Percentiles rank a stretch among this genome's conserved stretches.
phyloP scores from a whole-genome alignment of 2,329 filamentous ascomycete species.

The Cryoendolithus antarcticus region DNA sequence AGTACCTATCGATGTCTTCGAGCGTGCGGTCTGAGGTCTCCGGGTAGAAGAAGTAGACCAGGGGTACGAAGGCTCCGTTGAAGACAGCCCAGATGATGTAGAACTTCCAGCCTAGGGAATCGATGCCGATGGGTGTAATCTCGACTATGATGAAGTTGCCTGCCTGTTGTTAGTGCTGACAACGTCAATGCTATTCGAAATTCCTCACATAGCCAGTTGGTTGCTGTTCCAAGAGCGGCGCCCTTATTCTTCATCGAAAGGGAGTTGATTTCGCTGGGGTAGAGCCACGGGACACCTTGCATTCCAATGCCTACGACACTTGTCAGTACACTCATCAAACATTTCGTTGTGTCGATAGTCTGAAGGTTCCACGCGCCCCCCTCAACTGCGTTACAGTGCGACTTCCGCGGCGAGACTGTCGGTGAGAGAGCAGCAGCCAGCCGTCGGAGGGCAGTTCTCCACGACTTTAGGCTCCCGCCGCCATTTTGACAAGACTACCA shows the following conservation, averaged over 20 bases:
- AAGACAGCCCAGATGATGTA: constrained; percentile 39
- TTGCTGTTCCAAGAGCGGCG: constrained; percentile 37
- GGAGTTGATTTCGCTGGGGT: constrained; percentile 37
- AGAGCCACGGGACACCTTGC: constrained; percentile 31
- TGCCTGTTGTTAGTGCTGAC: constrained; percentile 9
- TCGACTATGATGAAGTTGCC: constrained; percentile 34
- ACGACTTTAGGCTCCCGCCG: too few relatives aligned
- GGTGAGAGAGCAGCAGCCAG: too few relatives aligned
- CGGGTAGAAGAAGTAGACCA: constrained; percentile 29
- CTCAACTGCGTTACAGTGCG: too few relatives aligned
- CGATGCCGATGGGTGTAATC: constrained; percentile 20
- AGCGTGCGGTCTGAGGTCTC: constrained; percentile 23
- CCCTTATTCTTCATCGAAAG: constrained; percentile 37
- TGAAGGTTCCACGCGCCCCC: too few relatives aligned
- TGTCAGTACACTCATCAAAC: too few relatives aligned
- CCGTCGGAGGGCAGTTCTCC: too few relatives aligned
- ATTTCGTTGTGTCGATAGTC: too few relatives aligned
- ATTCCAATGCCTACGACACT: constrained; percentile 1
- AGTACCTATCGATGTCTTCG: constrained; percentile 17
- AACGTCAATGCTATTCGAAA: neutral
- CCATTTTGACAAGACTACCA: too few relatives aligned
- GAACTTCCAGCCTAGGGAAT: constrained; percentile 19
- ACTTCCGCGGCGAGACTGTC: too few relatives aligned
- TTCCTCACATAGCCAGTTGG: constrained; percentile 30
- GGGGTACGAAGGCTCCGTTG: constrained; percentile 37